Conservation (phyloP, 768 basidiomycete species). For the Glaciozyma antarctica region DNA sequence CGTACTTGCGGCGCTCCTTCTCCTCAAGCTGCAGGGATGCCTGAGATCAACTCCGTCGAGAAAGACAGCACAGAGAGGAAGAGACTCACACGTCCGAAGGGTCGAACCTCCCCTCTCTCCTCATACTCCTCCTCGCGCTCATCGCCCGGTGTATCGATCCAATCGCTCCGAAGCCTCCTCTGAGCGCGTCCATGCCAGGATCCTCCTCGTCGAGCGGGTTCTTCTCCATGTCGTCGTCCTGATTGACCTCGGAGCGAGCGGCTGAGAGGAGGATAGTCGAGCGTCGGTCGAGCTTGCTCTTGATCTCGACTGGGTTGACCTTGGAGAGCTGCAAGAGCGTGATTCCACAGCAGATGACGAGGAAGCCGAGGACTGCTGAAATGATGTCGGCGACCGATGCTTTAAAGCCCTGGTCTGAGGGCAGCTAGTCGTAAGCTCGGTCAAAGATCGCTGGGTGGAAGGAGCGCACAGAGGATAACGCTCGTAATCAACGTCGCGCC, state of each 20-base stretch:
- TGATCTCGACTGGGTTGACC: slow-evolving; percentile 69
- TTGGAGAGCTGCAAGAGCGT: slow-evolving; percentile 91
- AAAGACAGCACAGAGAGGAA: too few relatives aligned
- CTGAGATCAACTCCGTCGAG: not conserved
- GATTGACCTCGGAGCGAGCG: slow-evolving; percentile 48
- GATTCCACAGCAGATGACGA: slow-evolving; percentile 84
- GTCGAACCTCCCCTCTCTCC: slow-evolving; percentile 36
- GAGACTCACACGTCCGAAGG: slow-evolving; percentile 10
- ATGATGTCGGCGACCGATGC: slow-evolving; percentile 69
- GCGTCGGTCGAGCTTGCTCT: slow-evolving; percentile 61
- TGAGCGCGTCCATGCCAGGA: slow-evolving; percentile 82
- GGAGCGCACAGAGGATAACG: slow-evolving; percentile 48
- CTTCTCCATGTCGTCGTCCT: slow-evolving; percentile 49
- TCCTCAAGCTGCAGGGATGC: slow-evolving; percentile 2
- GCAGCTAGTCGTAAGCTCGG: too few relatives aligned
- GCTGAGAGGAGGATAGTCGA: slow-evolving; percentile 85
- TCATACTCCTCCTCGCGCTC: slow-evolving; percentile 31
- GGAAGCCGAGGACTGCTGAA: slow-evolving; percentile 73
- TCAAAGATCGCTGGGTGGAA: too few relatives aligned
- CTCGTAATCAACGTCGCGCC: slow-evolving; percentile 42
- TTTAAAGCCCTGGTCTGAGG: slow-evolving; percentile 61
- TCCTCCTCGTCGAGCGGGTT: slow-evolving; percentile 61
- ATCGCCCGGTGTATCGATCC: slow-evolving; percentile 65
- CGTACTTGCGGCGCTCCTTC: slow-evolving; percentile 11
- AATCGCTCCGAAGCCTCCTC: slow-evolving; percentile 63